Base-by-base conservation (phyloP, 805 yeast species). In the Teunomyces tritomae region DNA sequence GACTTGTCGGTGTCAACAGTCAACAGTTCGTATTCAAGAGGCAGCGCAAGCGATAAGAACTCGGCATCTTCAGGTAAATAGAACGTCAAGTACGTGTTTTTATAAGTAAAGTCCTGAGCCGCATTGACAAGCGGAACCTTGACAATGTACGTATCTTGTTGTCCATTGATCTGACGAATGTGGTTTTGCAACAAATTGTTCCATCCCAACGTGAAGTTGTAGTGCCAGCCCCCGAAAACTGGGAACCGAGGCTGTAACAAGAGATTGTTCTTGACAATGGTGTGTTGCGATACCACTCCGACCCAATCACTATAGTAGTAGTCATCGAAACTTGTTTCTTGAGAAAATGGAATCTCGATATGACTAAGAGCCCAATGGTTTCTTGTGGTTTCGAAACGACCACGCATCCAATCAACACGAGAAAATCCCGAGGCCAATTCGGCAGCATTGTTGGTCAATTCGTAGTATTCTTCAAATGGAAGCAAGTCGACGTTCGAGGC, bases 171-270 rank as follows among this genome's bases (percentile, higher is more conserved):
- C 35, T 64, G 58, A 56, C 69, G 82, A 45, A 87, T 72, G 55
- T 77, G 84, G 39, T 79, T 68, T 11, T 70, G 59, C 36, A 91
- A 67, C 16, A 74, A 70, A 53, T 82, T 79, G 43, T 84, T 80
- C 96, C 96, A 94, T n/a, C 98, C 98, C 56, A 92, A 67, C 17
- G 98, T 94, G 75, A 89, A 94, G 69, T 92, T 89, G 69, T 89
- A 92, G 59, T 84, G 78, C 99, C 99, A 94, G 37, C 91, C 95
- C 43, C 99, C 99, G 67, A 89, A 87, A 5, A 94, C 64, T n/a
- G 99, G 99, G 73, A 75, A 94, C 65, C 99, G 79, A 48, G 98
- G 98, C 59, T 78, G 80, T 54, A 94, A 65, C 30, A 84, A 71
- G 42, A 89, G 68, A 50, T 70, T 67, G 37, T 76, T 66, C 36